These are phyloP conservation scores for Dactylellina leptospora DNA, from an alignment of 2,329 filamentous ascomycete species.

Conservation along the genomic window DNA sequence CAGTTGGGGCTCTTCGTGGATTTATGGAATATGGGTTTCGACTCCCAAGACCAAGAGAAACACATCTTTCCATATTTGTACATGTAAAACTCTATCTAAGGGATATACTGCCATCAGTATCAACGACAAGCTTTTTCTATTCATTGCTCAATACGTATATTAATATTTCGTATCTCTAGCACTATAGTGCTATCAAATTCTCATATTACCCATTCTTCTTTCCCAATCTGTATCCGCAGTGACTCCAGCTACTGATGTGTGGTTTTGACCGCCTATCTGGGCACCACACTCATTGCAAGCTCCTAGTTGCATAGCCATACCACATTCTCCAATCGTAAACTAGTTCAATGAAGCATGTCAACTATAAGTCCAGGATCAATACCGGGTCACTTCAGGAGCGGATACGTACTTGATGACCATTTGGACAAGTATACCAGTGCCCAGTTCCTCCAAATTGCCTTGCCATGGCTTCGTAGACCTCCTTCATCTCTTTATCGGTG, in stretches of 20 bases:
- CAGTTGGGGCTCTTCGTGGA: no score
- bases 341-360: not conserved
- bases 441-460: slow-evolving; percentile 65
- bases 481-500: slow-evolving; percentile 65
- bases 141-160: not conserved
- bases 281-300: slow-evolving; percentile 38
- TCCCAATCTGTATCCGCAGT: not conserved
- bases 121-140: no score
- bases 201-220: slow-evolving; percentile 12
- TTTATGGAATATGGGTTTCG: no score
- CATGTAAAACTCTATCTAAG: no score
- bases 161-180: not conserved
- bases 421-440: slow-evolving; percentile 70
- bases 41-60: no score
- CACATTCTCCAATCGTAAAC: slow-evolving; percentile 42
- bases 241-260: slow-evolving; percentile 15
- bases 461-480: slow-evolving; percentile 66
- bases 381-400: no score
- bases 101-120: no score
- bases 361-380: no score
- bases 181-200: not conserved
- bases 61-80: no score
- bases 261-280: slow-evolving; percentile 20
- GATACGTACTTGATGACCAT: slow-evolving; percentile 62
- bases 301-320: slow-evolving; percentile 21